phyloP scores from a whole-genome alignment of 495 filamentous ascomycete species.

The Bryoglossum gracile region DNA sequence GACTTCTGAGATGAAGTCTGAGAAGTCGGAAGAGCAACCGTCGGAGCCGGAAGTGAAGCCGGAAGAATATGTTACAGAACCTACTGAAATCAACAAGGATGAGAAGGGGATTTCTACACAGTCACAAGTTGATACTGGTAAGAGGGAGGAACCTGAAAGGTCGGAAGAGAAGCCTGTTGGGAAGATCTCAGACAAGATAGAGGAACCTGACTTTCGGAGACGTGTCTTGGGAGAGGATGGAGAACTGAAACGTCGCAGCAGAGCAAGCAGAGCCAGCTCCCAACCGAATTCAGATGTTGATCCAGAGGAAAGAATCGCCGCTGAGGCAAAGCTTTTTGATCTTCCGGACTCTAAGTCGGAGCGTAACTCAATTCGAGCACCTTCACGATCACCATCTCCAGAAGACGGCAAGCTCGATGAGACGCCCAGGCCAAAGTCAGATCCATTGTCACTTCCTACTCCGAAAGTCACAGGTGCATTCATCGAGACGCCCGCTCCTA shows the following conservation, averaged over 20 bases:
- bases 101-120: not conserved
- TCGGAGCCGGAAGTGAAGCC: not conserved
- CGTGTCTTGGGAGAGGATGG: constrained; percentile 2
- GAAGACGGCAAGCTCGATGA: constrained; percentile 29
- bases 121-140: not conserved
- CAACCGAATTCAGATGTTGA: constrained; percentile 42
- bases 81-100: not conserved
- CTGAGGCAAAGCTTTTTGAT: constrained; percentile 47
- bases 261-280: constrained; percentile 27
- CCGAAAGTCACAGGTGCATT: constrained; percentile 44
- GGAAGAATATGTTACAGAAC: not conserved
- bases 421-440: constrained; percentile 36
- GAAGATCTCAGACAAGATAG: not conserved
- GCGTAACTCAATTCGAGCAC: constrained; percentile 41
- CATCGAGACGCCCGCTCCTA: constrained; percentile 40
- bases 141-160: not conserved
- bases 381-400: constrained; percentile 28
- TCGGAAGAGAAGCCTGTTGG: not conserved
- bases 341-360: constrained; percentile 46
- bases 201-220: not conserved
- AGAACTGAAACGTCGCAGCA: constrained; percentile 14
- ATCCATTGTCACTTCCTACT: constrained; percentile 42
- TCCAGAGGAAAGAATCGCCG: constrained; percentile 47
- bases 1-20: not conserved
- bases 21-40: not conserved